Base-by-base conservation (phyloP, 768 basidiomycete species). In the Cystobasidium tubakii region DNA sequence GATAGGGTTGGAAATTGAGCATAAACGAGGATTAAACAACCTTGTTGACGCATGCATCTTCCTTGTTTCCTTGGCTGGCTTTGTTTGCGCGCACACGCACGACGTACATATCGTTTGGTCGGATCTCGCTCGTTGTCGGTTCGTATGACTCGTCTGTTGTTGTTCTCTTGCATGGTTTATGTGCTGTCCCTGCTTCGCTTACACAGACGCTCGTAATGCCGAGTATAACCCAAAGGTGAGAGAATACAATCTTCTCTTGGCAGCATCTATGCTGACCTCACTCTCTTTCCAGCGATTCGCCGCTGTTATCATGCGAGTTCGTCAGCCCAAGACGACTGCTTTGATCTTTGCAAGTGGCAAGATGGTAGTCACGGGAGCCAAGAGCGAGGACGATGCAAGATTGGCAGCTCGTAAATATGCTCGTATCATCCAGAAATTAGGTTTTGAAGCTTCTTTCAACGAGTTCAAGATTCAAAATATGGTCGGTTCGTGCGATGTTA, bases 401-500 rank as follows among this genome's bases (percentile, higher is more conserved):
- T 84, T 98, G 75, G 95, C 96, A 65, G 95, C 93, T 78, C 89
- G 95, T 81, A 99, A 99, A 83, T 98, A 98, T 83, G 96, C 96
- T 57, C 89, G 96, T 66, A 99, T 99, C 80, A 93, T 99, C 46
- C 96, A 98, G 85, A 98, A 99, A 83, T 88, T 98, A 66, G 96
- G 96, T 33, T 99, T 99, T 83, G 95, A 98, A 76, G 94, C 95
- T 79, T 97, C 97, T 84, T 98, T 98, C 82, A 92, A 91, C 46
- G 95, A 99, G 82, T 98, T 98, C 85, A 99, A 98, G 84, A 98
- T 98, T 64, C 95, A 98, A 85, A 99, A 98, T 82, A 98, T 98
- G 62, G 96, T 98, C 39, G 95, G 94, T 57, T 90, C 88, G 80
- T 97, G 95, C 82, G 95, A 99, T 81, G 95, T 97, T 80, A 95